Evolutionary conservation across 2,329 filamentous ascomycete species (phyloP).

Genomic region (Truncatella angustata): DNA sequence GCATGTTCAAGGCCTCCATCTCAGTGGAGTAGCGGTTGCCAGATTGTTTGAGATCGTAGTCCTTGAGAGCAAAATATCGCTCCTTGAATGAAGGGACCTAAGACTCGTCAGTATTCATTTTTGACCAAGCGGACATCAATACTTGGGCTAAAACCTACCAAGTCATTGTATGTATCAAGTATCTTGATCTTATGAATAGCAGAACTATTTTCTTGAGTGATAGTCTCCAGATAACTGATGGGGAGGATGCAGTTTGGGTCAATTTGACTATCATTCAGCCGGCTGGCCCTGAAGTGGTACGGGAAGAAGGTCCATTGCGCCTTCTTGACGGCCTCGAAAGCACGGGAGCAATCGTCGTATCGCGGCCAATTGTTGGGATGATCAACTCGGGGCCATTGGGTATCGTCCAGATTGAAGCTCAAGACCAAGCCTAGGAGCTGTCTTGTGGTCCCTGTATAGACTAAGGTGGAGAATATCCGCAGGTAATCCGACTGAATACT

Average conservation of each 20-base stretch:
- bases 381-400: not conserved
- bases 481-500: not conserved
- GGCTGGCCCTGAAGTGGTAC: not conserved
- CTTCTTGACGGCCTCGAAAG: not conserved
- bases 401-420: not conserved
- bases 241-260: not conserved
- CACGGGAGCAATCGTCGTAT: too few relatives aligned
- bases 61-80: not conserved
- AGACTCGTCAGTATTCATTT: not conserved
- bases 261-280: not conserved
- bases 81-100: not conserved
- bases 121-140: too few relatives aligned
- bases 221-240: not conserved
- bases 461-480: constrained; percentile 4
- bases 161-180: not conserved
- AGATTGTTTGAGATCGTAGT: not conserved
- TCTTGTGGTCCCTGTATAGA: not conserved
- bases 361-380: not conserved
- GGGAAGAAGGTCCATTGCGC: constrained; percentile 2
- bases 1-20: constrained; percentile 12
- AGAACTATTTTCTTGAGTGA: not conserved
- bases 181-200: not conserved
- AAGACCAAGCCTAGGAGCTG: not conserved
- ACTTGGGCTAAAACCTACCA: not conserved
- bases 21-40: constrained; percentile 15